Conservation (phyloP, 2,329 filamentous ascomycete genomes). For the Fusarium fracticaudum region DNA sequence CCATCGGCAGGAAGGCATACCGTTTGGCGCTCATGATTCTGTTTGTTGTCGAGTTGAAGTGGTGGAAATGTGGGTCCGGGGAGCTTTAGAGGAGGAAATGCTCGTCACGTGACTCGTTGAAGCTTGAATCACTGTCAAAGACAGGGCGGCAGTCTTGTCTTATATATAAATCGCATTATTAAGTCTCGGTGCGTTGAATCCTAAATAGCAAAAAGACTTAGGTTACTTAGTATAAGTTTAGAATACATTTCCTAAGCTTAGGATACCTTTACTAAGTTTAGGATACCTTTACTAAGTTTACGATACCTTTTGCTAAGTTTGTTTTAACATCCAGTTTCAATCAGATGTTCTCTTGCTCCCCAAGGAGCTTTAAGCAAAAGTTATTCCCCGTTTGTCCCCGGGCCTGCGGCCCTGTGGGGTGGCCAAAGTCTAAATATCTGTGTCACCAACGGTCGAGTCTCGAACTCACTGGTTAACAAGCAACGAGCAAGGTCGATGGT, state of each 20-base stretch:
- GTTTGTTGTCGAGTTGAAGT: background rate
- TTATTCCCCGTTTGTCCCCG: background rate
- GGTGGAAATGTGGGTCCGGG: background rate
- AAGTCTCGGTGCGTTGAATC: background rate
- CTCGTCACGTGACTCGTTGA: background rate
- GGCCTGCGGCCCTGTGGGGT: background rate
- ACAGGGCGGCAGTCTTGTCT: background rate
- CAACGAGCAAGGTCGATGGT: background rate
- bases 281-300: background rate
- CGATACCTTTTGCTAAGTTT: background rate
- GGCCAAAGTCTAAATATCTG: background rate
- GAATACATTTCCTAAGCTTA: no score
- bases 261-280: no score
- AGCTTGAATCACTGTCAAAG: background rate
- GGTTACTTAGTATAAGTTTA: background rate
- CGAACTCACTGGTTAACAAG: background rate
- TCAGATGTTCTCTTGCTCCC: no score
- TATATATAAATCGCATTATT: background rate
- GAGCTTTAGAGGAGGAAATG: background rate
- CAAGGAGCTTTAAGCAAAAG: background rate
- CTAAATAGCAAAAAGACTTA: background rate
- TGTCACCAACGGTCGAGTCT: background rate
- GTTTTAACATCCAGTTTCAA: background rate
- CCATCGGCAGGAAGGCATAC: conserved; percentile 75
- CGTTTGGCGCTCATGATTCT: conserved; percentile 60